Evolutionary conservation across 805 yeast species (phyloP).

Genomic region (Candida sakaeoensis): DNA sequence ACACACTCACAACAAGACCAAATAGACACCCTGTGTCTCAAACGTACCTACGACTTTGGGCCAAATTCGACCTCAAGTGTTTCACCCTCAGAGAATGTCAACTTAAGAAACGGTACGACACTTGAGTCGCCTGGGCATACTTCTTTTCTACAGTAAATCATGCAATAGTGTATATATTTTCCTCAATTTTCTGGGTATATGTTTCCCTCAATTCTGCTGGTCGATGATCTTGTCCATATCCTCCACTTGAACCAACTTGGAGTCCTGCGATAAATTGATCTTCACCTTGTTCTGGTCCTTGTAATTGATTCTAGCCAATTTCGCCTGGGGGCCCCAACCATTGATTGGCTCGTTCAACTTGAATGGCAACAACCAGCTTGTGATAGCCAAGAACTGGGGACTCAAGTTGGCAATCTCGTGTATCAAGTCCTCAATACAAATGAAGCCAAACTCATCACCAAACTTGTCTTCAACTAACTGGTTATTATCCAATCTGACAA

Average conservation of each 20-base stretch:
- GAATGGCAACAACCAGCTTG: constrained; percentile 68
- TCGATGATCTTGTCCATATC: constrained; percentile 69
- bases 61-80: too few species aligned
- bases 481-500: constrained; percentile 64
- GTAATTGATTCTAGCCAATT: constrained; percentile 59
- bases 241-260: constrained; percentile 58
- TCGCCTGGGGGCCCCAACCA: constrained; percentile 73
- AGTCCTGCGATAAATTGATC: constrained; percentile 58
- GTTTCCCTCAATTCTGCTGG: constrained; percentile 60
- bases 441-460: constrained; percentile 55
- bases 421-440: constrained; percentile 78
- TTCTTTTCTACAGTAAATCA: too few species aligned
- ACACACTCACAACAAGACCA: too few species aligned
- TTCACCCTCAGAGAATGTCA: too few species aligned
- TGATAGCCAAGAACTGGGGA: constrained; percentile 57
- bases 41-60: too few species aligned
- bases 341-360: constrained; percentile 62
- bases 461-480: constrained; percentile 69
- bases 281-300: constrained; percentile 47
- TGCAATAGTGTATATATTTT: neutral
- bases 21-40: too few species aligned
- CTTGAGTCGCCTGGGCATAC: too few species aligned
- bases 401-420: constrained; percentile 66
- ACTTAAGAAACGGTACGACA: too few species aligned
- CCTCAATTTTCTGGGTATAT: neutral